Percentiles rank a stretch among this genome's conserved stretches.
Evolutionary conservation across 352 stramenopile species (phyloP).

Genomic region (Globisporangium echinulatum): DNA sequence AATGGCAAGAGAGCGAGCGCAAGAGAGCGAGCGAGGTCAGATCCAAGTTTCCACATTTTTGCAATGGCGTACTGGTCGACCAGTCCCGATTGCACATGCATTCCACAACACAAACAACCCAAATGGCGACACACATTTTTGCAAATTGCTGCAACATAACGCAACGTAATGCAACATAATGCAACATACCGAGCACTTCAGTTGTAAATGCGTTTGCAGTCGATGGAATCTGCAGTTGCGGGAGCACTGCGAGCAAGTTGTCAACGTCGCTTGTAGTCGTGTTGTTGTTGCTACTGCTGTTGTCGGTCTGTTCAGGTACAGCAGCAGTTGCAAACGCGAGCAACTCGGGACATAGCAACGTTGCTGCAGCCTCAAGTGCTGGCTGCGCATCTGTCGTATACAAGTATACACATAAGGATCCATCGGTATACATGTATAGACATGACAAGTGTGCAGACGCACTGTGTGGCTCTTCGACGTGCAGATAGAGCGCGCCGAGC

Average conservation of each 20-base stretch:
- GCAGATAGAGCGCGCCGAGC: constrained; percentile 38
- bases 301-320: constrained; percentile 9
- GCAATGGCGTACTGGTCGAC: too few relatives aligned
- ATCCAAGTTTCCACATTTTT: too few relatives aligned
- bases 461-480: constrained; percentile 64
- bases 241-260: neutral
- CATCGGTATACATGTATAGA: too few relatives aligned
- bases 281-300: constrained; percentile 1
- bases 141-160: too few relatives aligned
- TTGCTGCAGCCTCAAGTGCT: constrained; percentile 33
- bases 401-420: too few relatives aligned
- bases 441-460: constrained; percentile 5
- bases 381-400: constrained; percentile 42
- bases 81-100: too few relatives aligned
- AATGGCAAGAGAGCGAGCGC: neutral
- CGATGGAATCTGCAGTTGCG: too few relatives aligned
- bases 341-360: constrained; percentile 35
- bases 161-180: too few relatives aligned
- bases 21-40: neutral
- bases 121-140: neutral
- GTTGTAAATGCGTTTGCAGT: constrained; percentile 15
- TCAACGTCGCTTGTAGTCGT: neutral
- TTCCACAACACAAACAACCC: neutral
- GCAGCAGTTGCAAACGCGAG: constrained; percentile 21
- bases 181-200: constrained; percentile 15